These are phyloP conservation scores for Claviceps purpurea DNA, from an alignment of 2,329 filamentous ascomycete species.

Conservation along the genomic window DNA sequence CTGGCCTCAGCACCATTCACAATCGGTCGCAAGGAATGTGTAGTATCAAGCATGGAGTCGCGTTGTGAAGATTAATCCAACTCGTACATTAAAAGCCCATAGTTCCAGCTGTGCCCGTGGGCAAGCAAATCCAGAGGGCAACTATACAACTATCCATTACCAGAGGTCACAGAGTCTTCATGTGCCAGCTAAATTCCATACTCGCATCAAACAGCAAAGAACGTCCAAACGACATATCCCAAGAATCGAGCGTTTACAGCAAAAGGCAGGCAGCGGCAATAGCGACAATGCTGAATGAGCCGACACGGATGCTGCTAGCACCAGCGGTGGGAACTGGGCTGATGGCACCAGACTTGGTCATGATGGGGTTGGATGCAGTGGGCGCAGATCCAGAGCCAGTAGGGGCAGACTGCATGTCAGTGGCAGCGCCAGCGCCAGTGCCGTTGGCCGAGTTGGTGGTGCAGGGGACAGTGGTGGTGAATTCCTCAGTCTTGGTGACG, in stretches of 20 bases:
- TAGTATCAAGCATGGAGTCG: background rate
- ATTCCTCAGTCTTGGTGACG: background rate
- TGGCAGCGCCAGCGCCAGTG: constrained; percentile 1
- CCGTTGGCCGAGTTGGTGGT: constrained; percentile 11
- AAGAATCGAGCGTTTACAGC: constrained; percentile 23
- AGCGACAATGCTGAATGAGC: constrained; percentile 25
- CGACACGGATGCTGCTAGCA: constrained; percentile 20
- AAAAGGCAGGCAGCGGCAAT: constrained; percentile 28
- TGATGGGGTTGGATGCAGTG: background rate
- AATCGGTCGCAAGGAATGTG: background rate
- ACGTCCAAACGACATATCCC: background rate
- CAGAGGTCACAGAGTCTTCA: constrained; percentile 10
- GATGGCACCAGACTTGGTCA: constrained; percentile 9
- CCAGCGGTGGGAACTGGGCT: constrained; percentile 5
- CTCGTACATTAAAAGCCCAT: background rate
- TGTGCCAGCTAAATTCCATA: background rate
- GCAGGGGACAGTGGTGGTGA: constrained; percentile 6
- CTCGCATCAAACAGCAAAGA: background rate
- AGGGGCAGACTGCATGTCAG: background rate
- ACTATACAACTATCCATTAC: constrained; percentile 14
- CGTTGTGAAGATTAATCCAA: background rate
- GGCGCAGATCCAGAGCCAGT: background rate
- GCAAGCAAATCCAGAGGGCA: constrained; percentile 11
- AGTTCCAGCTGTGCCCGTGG: constrained; percentile 11
- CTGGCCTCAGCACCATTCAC: background rate